Base-by-base conservation (phyloP, 2,329 filamentous ascomycete species). In the Sordariomycetes sp. region DNA sequence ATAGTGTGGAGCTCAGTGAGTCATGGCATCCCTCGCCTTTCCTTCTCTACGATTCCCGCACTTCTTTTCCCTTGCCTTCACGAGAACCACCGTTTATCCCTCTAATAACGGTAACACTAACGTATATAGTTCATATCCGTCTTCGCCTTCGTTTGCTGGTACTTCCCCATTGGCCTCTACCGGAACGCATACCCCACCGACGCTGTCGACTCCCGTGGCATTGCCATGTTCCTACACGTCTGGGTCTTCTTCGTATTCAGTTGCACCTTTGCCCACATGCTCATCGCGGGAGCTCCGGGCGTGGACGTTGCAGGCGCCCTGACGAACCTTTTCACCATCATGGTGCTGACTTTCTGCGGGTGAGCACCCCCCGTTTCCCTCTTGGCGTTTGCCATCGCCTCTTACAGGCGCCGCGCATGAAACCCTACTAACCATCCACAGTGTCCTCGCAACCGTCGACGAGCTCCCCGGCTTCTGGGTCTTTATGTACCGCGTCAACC, bases 381-480 rank as follows among this genome's bases (percentile, higher is more conserved):
- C 34, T 24, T 20, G 8, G 2, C 18, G 20, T 51, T 18, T 22
- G 7, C 3, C 11, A 20, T 22, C 0, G 18, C 11, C 11, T 55
- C 2, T 22, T 28, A 5, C 20, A n/a, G n/a, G 10, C 54, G 10
- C 7, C 14, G 16, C 54, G 3, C 53, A 37, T 12, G 6, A 18
- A 32, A 24, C 20, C 18, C 22, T 3, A 24, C 11, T 11, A 8
- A 34, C 22, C 34, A 14, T 18, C 18, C 40, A 7, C 57, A 76
- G 82, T 72, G 82, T 90, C 37, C 75, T 90, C 55, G 83, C 83
- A 6, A 71, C 75, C 1, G 85, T 85, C 0, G 67, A 70, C 0
- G 71, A 75, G 1, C 77, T 91, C n/a, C 87, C 88, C 0, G 74
- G 80, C 2, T 90, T 90, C 75, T 91, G 88, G 88, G 81, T 84